Evolutionary conservation across 805 yeast species (phyloP).

Genomic region (Lipomyces oligophaga): DNA sequence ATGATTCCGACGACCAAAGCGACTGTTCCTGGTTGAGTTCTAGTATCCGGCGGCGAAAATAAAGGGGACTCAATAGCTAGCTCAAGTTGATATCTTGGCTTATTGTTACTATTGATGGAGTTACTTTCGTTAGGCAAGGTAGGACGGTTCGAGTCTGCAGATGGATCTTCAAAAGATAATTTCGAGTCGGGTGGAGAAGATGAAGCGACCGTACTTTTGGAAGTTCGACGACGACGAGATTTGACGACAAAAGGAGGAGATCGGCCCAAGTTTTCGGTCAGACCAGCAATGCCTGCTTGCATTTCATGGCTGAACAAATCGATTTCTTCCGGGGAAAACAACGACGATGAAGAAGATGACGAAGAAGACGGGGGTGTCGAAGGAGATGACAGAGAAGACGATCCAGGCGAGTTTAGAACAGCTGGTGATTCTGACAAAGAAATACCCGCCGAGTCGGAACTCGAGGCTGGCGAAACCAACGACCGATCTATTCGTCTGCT

Average conservation of each 20-base stretch:
- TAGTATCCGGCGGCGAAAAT: conserved; percentile 27
- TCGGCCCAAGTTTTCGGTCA: too few species aligned
- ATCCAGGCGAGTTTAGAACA: background rate
- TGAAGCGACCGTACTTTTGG: too few species aligned
- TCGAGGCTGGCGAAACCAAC: too few species aligned
- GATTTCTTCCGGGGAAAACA: too few species aligned
- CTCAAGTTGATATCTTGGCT: conserved; percentile 4
- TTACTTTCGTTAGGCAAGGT: background rate
- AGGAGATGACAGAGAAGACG: background rate
- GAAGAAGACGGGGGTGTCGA: background rate
- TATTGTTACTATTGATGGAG: background rate
- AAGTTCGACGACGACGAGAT: too few species aligned
- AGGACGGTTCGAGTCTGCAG: background rate
- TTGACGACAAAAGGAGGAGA: too few species aligned
- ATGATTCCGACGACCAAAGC: conserved; percentile 23
- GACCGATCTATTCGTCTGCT: too few species aligned
- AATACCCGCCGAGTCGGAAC: conserved; percentile 1
- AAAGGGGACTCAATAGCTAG: conserved; percentile 21
- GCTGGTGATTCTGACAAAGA: background rate
- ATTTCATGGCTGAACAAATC: background rate
- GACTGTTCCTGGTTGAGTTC: conserved; percentile 22
- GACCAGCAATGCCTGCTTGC: too few species aligned
- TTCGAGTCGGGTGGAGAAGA: too few species aligned
- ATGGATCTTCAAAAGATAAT: too few species aligned
- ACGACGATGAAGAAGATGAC: background rate